Conservation (phyloP, 2,329 filamentous ascomycete genomes). For the Fusarium pininemorale region DNA sequence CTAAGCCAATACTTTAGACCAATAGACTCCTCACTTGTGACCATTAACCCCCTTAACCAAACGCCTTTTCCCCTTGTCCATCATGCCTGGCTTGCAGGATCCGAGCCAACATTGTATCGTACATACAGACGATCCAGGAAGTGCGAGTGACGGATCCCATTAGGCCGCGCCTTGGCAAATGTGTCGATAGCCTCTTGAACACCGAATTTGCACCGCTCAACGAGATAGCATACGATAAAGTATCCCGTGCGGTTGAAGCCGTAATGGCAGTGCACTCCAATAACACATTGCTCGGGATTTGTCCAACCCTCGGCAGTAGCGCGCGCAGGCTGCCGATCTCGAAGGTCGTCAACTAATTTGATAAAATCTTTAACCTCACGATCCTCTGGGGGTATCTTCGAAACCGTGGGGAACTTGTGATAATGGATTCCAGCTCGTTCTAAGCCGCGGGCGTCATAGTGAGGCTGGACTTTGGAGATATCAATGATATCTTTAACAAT, state of each 20-base stretch:
- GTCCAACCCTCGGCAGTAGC: slow-evolving; percentile 52
- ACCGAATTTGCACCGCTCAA: slow-evolving; percentile 77
- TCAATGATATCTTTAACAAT: slow-evolving; percentile 83
- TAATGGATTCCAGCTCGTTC: slow-evolving; percentile 74
- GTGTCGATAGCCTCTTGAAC: slow-evolving; percentile 81
- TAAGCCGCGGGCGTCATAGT: slow-evolving; percentile 81
- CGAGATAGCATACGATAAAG: slow-evolving; percentile 89
- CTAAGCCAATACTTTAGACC: neutral
- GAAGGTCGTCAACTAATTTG: slow-evolving; percentile 66
- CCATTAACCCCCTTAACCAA: neutral
- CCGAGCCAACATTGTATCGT: slow-evolving; percentile 64
- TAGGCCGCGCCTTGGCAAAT: slow-evolving; percentile 77
- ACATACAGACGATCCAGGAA: slow-evolving; percentile 87
- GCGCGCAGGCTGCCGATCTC: slow-evolving; percentile 58
- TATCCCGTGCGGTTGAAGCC: slow-evolving; percentile 96
- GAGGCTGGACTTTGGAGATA: slow-evolving; percentile 88
- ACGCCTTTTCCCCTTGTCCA: neutral
- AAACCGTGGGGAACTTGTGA: slow-evolving; percentile 90
- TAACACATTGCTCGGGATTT: slow-evolving; percentile 55
- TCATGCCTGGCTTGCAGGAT: neutral
- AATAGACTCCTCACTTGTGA: neutral
- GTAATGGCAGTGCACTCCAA: slow-evolving; percentile 95
- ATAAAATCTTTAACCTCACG: slow-evolving; percentile 65
- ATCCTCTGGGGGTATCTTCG: slow-evolving; percentile 81
- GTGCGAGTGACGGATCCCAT: slow-evolving; percentile 88